These are phyloP conservation scores for sunflower (Helianthus annuus) DNA, from an alignment of 129 eudicot species.

Conservation along the genomic window DNA sequence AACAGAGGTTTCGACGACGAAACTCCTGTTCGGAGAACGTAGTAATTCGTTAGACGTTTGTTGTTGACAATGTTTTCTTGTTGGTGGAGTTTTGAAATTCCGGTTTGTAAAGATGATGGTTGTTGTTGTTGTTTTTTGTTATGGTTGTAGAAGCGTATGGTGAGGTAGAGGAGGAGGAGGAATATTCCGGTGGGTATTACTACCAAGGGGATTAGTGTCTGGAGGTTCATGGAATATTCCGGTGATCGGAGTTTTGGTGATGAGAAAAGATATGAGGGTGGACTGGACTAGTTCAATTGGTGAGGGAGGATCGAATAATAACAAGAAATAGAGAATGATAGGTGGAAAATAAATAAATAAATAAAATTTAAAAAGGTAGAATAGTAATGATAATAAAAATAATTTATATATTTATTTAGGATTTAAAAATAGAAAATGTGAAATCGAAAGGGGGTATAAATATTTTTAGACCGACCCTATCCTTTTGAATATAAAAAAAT, in stretches of 20 bases:
- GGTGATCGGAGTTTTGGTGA: conserved; percentile 13
- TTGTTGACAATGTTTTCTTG: conserved; percentile 21
- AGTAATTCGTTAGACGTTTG: conserved; percentile 40
- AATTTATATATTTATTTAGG: too few species aligned
- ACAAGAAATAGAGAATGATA: background rate
- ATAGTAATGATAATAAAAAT: too few species aligned
- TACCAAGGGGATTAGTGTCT: conserved; percentile 23
- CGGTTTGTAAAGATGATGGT: conserved; percentile 43
- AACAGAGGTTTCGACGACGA: conserved; percentile 49
- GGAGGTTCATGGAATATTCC: conserved; percentile 29
- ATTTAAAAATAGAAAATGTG: too few species aligned
- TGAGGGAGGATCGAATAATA: conserved; percentile 30
- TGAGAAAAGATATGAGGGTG: background rate
- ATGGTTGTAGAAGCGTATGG: conserved; percentile 21
- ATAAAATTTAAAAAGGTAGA: too few species aligned
- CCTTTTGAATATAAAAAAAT: too few species aligned
- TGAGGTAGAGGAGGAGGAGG: conserved; percentile 24
- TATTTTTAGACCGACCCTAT: too few species aligned
- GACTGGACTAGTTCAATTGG: conserved; percentile 29
- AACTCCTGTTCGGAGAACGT: conserved; percentile 53
- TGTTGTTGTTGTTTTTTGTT: background rate
- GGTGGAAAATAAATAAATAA: too few species aligned
- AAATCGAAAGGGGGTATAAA: too few species aligned
- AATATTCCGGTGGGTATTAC: conserved; percentile 34
- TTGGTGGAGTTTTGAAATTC: conserved; percentile 51